Base-by-base conservation (phyloP, 202 grass and related monocot species). In the Digitaria exilis region DNA sequence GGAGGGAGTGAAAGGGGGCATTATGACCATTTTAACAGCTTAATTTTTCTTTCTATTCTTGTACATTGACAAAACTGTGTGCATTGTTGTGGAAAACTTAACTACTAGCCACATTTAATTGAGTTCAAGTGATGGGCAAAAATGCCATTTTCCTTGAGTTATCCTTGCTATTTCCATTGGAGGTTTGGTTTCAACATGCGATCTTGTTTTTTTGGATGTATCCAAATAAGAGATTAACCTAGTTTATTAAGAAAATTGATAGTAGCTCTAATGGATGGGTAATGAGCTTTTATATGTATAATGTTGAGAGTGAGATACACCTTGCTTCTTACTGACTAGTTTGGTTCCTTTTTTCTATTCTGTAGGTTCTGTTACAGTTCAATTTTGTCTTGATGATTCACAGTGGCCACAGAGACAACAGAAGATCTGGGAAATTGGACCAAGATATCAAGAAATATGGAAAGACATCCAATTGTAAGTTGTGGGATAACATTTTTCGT, bases 391-490 rank as follows among this genome's bases (percentile, higher is more conserved):
- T 41, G 73, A 46, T 64, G 96, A 96, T 83, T 30, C 58, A n/a
- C 75, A 88, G n/a, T 96, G 90, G 90, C 82, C 92, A 77, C 80
- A 52, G 74, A 96, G 85, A 82, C 87, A 96, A 69, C 63, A 96
- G 42, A 89, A 84, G 65, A 94, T 98, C 65, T 94, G 78, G 71
- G 84, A 87, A 88, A 85, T 98, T 49, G 80, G 87, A 46, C 74
- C 76, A 86, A 90, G 89, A 90, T 98, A 98, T 81, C 63, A 56
- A 77, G 91, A 96, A 82, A 89, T 96, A 86, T 98, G 96, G 96
- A 89, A 86, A 58, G 67, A 54, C 41, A 64, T 78, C 79, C 64
- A 87, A 57, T 49, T 25, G 96, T 98, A 95, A 94, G 93, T 57
- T 88, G 41, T 39, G 15, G 58, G 75, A 70, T 82, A 34, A 45